Evolutionary conservation across 345 rosid genomes (phyloP), one percentile per base, ranked within the genome.

Genomic region (Linum lewisii): DNA sequence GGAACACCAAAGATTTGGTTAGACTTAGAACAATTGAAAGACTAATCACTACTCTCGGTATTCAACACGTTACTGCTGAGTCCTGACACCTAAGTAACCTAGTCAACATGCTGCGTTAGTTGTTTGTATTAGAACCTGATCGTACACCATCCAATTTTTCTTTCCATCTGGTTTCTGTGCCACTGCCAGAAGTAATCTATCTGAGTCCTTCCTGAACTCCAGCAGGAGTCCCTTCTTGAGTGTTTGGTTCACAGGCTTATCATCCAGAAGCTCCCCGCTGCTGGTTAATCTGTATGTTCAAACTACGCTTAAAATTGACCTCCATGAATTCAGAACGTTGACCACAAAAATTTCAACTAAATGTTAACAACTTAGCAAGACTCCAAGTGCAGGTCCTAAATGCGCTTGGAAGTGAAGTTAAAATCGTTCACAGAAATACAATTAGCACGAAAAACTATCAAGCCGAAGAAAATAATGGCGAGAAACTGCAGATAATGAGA

Each of bases 61-160:
- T 20, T 25, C 6, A 57, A 18, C 44, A 29, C 36, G 65, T 8
- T 20, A 57, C 68, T 32, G 58, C 18, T 34, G 19, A 72, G 52
- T 54, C 59, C 62, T 71, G 69, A 71, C 79, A 73, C 82, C 79
- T 77, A 84, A 26, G 84, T 74, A 76, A 71, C 73, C 80, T 75
- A 77, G 59, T 69, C 69, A 74, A 80, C 67, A 76, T 65, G 75
- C 73, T 57, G 77, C 72, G 70, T 71, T 69, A 75, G 76, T 61
- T 60, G 69, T 65, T 78, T 71, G 61, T 54, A 81, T 63, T 36
- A 64, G 78, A 84, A 92, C 95, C 98, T 92, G 95, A 87, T 92
- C 99, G 69, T 75, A 72, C 81, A 92, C 99, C 85, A 92, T 86
- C 99, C 99, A 92, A 24, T 92, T 92, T 83, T 86, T 88, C 76